phyloP scores from a whole-genome alignment of 1,139 yeast genomes.

The Blastobotrys raffinosifermentans region DNA sequence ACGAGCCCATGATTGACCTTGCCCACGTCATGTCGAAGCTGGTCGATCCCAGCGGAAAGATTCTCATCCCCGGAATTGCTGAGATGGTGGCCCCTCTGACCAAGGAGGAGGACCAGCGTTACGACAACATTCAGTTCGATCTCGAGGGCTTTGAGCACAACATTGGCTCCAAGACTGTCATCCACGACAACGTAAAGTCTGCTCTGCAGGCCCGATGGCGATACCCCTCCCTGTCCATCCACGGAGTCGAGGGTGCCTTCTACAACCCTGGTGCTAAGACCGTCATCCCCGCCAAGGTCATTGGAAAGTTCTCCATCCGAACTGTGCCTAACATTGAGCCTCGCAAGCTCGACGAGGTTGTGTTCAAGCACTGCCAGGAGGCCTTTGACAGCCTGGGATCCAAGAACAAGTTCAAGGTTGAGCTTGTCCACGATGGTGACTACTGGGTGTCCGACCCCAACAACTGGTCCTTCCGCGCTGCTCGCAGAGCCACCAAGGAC shows the following conservation, averaged over 20 bases:
- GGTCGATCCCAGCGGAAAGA: slow-evolving; percentile 70
- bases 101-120: slow-evolving; percentile 63
- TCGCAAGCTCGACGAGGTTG: slow-evolving; percentile 69
- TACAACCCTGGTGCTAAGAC: slow-evolving; percentile 95
- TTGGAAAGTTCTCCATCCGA: slow-evolving; percentile 93
- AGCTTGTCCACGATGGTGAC: slow-evolving; percentile 86
- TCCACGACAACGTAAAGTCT: slow-evolving; percentile 71
- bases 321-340: slow-evolving; percentile 93
- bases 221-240: slow-evolving; percentile 90
- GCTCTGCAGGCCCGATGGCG: slow-evolving; percentile 98
- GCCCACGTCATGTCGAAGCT: slow-evolving; percentile 66
- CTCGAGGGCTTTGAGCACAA: slow-evolving; percentile 83
- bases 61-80: slow-evolving; percentile 76
- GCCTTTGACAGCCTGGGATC: slow-evolving; percentile 64
- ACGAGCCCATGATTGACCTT: slow-evolving; percentile 96
- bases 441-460: slow-evolving; percentile 96
- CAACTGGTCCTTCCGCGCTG: slow-evolving; percentile 90
- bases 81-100: slow-evolving; percentile 96
- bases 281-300: slow-evolving; percentile 91
- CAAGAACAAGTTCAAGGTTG: slow-evolving; percentile 66
- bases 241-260: slow-evolving; percentile 97
- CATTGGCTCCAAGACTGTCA: slow-evolving; percentile 77
- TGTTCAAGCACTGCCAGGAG: slow-evolving; percentile 60
- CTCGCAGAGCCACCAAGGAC: slow-evolving; percentile 85
- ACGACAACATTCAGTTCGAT: slow-evolving; percentile 80